phyloP scores from a whole-genome alignment of 139 green algal genomes.

The Chlamydomonas schloesseri region DNA sequence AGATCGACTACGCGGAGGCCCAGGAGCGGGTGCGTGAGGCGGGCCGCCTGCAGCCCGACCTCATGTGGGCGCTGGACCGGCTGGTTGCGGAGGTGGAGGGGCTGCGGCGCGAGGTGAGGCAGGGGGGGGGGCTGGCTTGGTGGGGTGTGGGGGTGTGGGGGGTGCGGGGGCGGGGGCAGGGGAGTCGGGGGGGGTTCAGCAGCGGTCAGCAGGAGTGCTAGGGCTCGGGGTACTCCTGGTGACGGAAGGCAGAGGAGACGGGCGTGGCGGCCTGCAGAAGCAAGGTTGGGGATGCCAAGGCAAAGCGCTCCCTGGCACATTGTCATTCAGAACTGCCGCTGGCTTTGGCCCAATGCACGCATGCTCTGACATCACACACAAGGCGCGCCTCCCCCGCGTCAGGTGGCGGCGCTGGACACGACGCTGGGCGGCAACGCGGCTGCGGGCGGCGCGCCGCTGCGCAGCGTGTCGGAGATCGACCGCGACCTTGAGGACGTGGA shows the following conservation, averaged over 20 bases:
- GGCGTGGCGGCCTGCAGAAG: too few species aligned
- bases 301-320: too few species aligned
- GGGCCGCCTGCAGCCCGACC: background rate
- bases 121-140: background rate
- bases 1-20: slow-evolving; percentile 33
- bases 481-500: slow-evolving; percentile 39
- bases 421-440: background rate
- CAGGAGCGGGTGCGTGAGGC: slow-evolving; percentile 6
- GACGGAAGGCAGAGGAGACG: too few species aligned
- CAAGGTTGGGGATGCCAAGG: too few species aligned
- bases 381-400: background rate
- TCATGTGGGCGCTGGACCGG: slow-evolving; percentile 49
- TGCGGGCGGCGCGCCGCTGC: background rate
- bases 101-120: slow-evolving; percentile 46
- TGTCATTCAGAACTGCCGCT: too few species aligned
- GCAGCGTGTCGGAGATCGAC: slow-evolving; percentile 47
- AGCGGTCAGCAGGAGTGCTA: too few species aligned
- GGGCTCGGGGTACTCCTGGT: too few species aligned
- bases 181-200: too few species aligned
- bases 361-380: too few species aligned
- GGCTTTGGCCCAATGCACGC: too few species aligned
- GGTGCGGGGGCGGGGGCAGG: too few species aligned
- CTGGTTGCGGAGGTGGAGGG: slow-evolving; percentile 36
- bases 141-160: too few species aligned
- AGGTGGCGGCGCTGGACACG: background rate